phyloP scores from a whole-genome alignment of 345 rosid species.

The Eutrema heterophyllum region DNA sequence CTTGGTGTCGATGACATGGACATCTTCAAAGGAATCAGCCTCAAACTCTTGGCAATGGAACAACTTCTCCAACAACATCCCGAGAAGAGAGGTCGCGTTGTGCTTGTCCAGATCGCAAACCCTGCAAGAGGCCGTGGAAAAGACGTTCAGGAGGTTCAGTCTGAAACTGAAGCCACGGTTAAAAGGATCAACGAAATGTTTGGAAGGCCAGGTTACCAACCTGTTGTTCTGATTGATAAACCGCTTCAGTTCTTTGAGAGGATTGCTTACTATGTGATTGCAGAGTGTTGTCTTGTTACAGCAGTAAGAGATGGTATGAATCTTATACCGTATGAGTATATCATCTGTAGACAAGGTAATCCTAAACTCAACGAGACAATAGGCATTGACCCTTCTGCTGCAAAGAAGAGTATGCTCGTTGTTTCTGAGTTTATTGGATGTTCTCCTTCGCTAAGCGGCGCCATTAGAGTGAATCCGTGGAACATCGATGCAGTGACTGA shows the following conservation, averaged over 20 bases:
- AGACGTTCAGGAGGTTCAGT: constrained; percentile 76
- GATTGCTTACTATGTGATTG: constrained; percentile 82
- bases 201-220: constrained; percentile 74
- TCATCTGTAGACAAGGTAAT: constrained; percentile 80
- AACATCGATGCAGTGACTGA: constrained; percentile 83
- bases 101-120: constrained; percentile 90
- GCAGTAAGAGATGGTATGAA: constrained; percentile 98
- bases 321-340: constrained; percentile 86
- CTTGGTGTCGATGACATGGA: constrained; percentile 98
- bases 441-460: constrained; percentile 88
- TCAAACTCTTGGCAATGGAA: constrained; percentile 94
- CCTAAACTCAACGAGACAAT: constrained; percentile 53
- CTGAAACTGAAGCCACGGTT: constrained; percentile 68
- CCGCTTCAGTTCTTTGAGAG: constrained; percentile 86
- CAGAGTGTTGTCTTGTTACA: constrained; percentile 92
- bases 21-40: constrained; percentile 88
- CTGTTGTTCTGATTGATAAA: constrained; percentile 64
- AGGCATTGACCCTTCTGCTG: constrained; percentile 39
- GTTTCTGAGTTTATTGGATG: constrained; percentile 92
- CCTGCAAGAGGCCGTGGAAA: constrained; percentile 95
- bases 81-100: constrained; percentile 60
- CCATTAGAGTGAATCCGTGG: constrained; percentile 95
- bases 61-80: constrained; percentile 78
- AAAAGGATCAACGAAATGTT: constrained; percentile 65
- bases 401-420: constrained; percentile 87